A percentile compares a stretch with the other conserved stretches of the same genome.
Conservation (phyloP, 2,329 filamentous ascomycete genomes). For the Fusarium nodosum region DNA sequence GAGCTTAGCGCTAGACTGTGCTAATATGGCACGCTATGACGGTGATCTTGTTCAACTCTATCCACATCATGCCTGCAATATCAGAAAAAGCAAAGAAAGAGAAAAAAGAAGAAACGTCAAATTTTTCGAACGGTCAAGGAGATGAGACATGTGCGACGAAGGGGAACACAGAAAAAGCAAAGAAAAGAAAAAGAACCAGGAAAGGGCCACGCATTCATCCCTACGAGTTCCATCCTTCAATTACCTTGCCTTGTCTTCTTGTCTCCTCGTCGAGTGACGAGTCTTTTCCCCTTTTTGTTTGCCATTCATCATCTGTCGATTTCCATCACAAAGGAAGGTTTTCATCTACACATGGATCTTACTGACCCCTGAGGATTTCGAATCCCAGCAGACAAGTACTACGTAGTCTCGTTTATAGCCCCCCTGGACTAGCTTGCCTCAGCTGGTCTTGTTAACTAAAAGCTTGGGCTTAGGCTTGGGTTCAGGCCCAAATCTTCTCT, state of each 20-base stretch:
- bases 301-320: not conserved
- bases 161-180: conserved; percentile 32
- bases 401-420: not conserved
- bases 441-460: conserved; percentile 18
- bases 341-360: conserved; percentile 14
- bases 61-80: conserved; percentile 24
- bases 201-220: not conserved
- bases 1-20: not conserved
- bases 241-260: conserved; percentile 1
- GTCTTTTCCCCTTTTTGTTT: conserved; percentile 12
- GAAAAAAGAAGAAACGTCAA: conserved; percentile 10
- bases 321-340: conserved; percentile 5
- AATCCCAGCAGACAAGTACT: not conserved
- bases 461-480: not conserved
- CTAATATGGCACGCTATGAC: conserved; percentile 7
- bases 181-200: conserved; percentile 7
- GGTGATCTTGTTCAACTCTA: conserved; percentile 38
- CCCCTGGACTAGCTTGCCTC: conserved; percentile 26
- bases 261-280: conserved; percentile 2
- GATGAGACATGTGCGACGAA: conserved; percentile 24
- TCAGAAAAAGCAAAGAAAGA: conserved; percentile 22
- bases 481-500: not conserved
- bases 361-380: conserved; percentile 5
- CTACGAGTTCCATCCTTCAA: not conserved
- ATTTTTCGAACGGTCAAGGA: conserved; percentile 26